A percentile compares a stretch with the other conserved stretches of the same genome.
Conservation (phyloP, 495 filamentous ascomycete genomes). For the Penicillium paxilli region DNA sequence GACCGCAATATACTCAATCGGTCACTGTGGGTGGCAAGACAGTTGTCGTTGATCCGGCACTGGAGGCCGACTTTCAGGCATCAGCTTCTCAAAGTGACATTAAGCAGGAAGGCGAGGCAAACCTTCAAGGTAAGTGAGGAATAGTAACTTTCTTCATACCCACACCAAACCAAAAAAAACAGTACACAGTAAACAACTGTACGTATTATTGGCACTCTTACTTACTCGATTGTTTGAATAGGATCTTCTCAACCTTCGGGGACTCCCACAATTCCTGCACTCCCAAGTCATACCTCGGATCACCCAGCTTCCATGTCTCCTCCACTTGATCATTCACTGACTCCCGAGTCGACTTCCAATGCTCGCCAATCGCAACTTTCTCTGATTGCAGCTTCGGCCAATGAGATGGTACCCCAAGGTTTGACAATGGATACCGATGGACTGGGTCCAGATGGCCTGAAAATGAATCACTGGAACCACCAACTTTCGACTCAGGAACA, state of each 20-base stretch:
- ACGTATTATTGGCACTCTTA: too few species aligned
- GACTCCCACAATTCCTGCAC: conserved; percentile 32
- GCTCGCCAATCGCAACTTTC: conserved; percentile 49
- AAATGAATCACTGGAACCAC: conserved; percentile 40
- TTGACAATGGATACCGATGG: conserved; percentile 39
- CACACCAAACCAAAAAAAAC: too few species aligned
- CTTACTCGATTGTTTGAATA: conserved; percentile 13
- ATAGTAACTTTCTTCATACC: too few species aligned
- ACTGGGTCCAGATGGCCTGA: conserved; percentile 33
- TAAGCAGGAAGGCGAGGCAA: conserved; percentile 32
- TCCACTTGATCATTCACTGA: conserved; percentile 38
- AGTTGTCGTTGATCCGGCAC: conserved; percentile 47
- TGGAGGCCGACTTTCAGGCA: conserved; percentile 47
- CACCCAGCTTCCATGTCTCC: conserved; percentile 44
- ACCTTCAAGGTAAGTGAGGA: conserved; percentile 26
- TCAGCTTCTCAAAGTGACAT: conserved; percentile 25
- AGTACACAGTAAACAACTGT: too few species aligned
- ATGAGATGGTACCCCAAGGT: conserved; percentile 49
- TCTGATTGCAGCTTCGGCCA: conserved; percentile 51
- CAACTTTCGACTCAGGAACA: conserved; percentile 46
- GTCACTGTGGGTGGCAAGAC: conserved; percentile 50
- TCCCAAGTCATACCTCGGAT: conserved; percentile 32
- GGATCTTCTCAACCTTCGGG: conserved; percentile 32
- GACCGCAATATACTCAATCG: conserved; percentile 43
- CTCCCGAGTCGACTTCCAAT: conserved; percentile 39